Evolutionary conservation across 768 basidiomycete species (phyloP).

Genomic region (Amanita subjunquillea): DNA sequence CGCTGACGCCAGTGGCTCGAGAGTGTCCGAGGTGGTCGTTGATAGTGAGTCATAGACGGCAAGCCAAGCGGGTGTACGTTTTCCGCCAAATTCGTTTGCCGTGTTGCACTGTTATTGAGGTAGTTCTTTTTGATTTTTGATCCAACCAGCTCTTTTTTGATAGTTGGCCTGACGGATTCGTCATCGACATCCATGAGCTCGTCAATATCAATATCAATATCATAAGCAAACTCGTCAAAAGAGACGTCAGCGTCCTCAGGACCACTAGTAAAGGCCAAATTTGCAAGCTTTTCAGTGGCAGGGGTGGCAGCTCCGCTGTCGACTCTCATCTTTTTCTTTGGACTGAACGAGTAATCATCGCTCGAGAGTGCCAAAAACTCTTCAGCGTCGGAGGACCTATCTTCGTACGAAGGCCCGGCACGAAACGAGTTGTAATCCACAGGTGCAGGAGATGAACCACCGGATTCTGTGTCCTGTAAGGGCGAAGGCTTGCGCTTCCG

Average conservation of each 20-base stretch:
- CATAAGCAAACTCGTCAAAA: conserved; percentile 29
- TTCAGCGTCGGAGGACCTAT: conserved; percentile 39
- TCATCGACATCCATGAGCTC: conserved; percentile 53
- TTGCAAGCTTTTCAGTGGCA: conserved; percentile 45
- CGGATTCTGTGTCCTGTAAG: conserved; percentile 25
- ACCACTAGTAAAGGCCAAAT: conserved; percentile 47
- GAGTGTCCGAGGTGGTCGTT: conserved; percentile 48
- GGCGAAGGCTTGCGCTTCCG: conserved; percentile 66
- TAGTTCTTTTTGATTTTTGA: conserved; percentile 15
- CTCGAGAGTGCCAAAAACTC: conserved; percentile 30
- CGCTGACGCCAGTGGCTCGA: conserved; percentile 36
- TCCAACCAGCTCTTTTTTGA: conserved; percentile 22
- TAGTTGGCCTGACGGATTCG: conserved; percentile 22
- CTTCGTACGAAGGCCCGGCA: conserved; percentile 20
- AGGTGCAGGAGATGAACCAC: conserved; percentile 23
- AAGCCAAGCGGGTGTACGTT: conserved; percentile 54
- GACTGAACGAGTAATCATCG: conserved; percentile 57
- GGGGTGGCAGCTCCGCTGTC: conserved; percentile 39
- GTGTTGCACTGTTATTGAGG: conserved; percentile 7
- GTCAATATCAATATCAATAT: conserved; percentile 47
- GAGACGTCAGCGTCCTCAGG: conserved; percentile 32
- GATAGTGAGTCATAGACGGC: conserved; percentile 65
- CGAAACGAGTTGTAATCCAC: conserved; percentile 21
- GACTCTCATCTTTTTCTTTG: conserved; percentile 52
- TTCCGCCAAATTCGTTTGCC: conserved; percentile 31